Conservation (phyloP, 164 flowering plant species). For the Umbellularia californica region DNA sequence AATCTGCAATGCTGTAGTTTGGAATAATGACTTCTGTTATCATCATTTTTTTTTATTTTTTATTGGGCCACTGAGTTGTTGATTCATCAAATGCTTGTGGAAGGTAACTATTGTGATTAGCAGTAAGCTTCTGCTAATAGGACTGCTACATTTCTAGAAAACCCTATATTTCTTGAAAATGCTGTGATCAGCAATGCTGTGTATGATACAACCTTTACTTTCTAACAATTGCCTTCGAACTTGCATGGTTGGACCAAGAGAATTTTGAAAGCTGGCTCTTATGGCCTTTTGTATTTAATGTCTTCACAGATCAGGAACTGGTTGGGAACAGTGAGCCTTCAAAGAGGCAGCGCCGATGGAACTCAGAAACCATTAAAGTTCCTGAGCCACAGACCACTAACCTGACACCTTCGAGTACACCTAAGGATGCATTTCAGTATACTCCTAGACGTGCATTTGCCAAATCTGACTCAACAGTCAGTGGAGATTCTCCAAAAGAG, state of each 20-base stretch:
- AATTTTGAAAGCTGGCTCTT: neutral
- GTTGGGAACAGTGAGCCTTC: conserved; percentile 44
- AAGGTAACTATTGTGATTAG: neutral
- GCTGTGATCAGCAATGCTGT: too few relatives aligned
- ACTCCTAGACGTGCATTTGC: conserved; percentile 49
- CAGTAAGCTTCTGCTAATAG: neutral
- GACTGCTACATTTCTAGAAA: too few relatives aligned
- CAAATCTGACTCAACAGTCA: conserved; percentile 46
- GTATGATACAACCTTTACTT: neutral
- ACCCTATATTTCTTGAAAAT: too few relatives aligned
- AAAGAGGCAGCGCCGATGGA: conserved; percentile 87
- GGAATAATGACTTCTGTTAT: neutral
- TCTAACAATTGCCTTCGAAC: neutral
- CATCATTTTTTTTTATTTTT: too few relatives aligned
- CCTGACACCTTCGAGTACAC: conserved; percentile 33
- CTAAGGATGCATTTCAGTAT: conserved; percentile 33
- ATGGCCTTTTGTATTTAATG: neutral
- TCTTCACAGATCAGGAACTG: conserved; percentile 50
- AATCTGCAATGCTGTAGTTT: neutral
- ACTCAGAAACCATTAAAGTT: conserved; percentile 45
- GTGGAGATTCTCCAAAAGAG: conserved; percentile 63
- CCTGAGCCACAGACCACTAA: conserved; percentile 26
- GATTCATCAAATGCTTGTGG: neutral
- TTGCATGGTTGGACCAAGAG: neutral
- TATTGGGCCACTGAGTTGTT: neutral